Conservation (phyloP, 345 rosid genomes). For the Carallia brachiata region DNA sequence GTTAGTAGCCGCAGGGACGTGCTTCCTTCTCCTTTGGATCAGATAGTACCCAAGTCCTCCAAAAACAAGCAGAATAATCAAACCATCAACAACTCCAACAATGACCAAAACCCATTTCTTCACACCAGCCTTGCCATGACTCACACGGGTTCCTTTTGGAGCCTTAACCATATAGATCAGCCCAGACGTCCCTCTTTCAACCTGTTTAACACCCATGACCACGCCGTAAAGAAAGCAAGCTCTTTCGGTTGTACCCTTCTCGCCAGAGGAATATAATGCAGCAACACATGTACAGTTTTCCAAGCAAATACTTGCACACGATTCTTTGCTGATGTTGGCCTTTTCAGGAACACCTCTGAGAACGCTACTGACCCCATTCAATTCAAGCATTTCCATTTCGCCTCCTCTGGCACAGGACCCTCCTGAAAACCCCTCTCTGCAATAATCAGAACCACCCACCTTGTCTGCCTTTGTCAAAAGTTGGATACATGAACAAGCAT, state of each 20-base stretch:
- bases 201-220: conserved; percentile 67
- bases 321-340: conserved; percentile 48
- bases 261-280: conserved; percentile 38
- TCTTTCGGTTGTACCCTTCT: background rate
- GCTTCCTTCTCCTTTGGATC: conserved; percentile 48
- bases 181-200: conserved; percentile 37
- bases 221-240: conserved; percentile 59
- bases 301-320: conserved; percentile 51
- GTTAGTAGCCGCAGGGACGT: background rate
- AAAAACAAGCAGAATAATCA: conserved; percentile 47
- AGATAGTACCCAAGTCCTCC: conserved; percentile 61
- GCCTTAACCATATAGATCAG: conserved; percentile 75
- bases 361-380: conserved; percentile 52
- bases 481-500: conserved; percentile 65
- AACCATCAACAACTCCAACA: conserved; percentile 70
- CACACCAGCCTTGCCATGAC: conserved; percentile 40
- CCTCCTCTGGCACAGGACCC: conserved; percentile 34
- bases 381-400: conserved; percentile 59
- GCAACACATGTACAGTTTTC: conserved; percentile 69
- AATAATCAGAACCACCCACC: conserved; percentile 32
- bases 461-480: conserved; percentile 17
- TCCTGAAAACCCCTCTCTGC: conserved; percentile 26
- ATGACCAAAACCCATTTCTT: conserved; percentile 69
- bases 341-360: conserved; percentile 40
- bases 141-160: conserved; percentile 45